A percentile compares a stretch with the other conserved stretches of the same genome.
These are phyloP conservation scores for Limonium bicolor DNA, from an alignment of 148 eudicot species.

Conservation along the genomic window DNA sequence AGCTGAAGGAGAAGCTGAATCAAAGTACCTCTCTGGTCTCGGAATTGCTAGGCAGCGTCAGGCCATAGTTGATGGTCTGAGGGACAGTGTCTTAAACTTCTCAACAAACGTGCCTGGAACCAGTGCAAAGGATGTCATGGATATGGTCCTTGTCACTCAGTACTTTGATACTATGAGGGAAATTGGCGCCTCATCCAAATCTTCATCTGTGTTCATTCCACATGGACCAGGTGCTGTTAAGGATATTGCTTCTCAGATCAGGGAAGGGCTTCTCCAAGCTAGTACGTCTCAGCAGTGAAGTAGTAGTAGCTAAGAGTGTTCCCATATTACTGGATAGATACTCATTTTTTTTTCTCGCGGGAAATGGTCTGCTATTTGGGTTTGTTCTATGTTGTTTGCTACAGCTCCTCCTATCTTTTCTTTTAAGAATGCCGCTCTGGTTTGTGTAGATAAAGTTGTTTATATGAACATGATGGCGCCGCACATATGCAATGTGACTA, in stretches of 20 bases:
- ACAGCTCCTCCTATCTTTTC: too few relatives aligned
- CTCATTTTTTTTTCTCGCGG: too few relatives aligned
- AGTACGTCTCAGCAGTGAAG: slow-evolving; percentile 2
- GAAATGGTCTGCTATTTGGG: too few relatives aligned
- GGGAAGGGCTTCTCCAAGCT: slow-evolving; percentile 28
- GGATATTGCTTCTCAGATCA: slow-evolving; percentile 22
- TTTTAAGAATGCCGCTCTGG: too few relatives aligned
- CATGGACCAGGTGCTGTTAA: slow-evolving; percentile 34
- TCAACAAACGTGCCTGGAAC: slow-evolving; percentile 46
- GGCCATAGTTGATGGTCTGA: slow-evolving; percentile 43
- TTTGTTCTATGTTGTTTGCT: too few relatives aligned
- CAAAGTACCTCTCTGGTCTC: slow-evolving; percentile 39
- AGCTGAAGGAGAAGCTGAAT: slow-evolving; percentile 52
- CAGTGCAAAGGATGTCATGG: slow-evolving; percentile 39
- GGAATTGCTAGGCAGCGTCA: slow-evolving; percentile 50
- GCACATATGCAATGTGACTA: too few relatives aligned
- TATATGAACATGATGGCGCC: too few relatives aligned
- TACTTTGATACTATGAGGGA: slow-evolving; percentile 39
- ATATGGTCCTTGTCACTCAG: slow-evolving; percentile 40
- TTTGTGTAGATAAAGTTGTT: too few relatives aligned
- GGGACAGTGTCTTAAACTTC: slow-evolving; percentile 40
- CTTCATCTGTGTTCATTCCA: slow-evolving; percentile 35
- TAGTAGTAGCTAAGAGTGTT: too few relatives aligned
- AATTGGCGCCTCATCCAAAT: slow-evolving; percentile 31
- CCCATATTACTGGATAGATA: too few relatives aligned